Conservation (phyloP, 2,329 filamentous ascomycete species). For the Elsinoe ampelina region DNA sequence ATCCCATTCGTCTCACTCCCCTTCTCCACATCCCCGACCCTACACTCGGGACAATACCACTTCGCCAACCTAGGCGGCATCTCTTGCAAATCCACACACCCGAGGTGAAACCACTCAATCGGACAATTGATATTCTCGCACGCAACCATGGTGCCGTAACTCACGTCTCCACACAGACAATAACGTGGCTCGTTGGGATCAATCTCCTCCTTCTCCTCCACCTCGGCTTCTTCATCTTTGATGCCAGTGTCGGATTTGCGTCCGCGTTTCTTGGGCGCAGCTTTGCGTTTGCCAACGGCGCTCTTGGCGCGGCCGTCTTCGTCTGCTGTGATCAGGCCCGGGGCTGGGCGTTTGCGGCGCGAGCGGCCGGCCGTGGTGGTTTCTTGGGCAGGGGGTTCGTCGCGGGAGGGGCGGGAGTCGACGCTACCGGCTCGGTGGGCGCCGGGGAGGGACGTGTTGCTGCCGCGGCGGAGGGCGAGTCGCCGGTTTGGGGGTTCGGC, state of each 20-base stretch:
- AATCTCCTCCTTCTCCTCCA: constrained; percentile 39
- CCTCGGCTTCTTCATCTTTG: constrained; percentile 46
- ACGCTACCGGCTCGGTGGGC: constrained; percentile 15
- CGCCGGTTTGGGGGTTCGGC: constrained; percentile 39
- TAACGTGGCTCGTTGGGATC: constrained; percentile 69
- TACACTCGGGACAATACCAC: constrained; percentile 77
- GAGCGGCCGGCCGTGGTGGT: constrained; percentile 17
- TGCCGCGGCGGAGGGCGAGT: constrained; percentile 34
- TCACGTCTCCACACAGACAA: constrained; percentile 70
- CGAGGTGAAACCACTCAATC: constrained; percentile 71
- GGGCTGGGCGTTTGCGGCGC: constrained; percentile 60
- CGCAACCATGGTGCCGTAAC: constrained; percentile 73
- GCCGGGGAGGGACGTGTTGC: constrained; percentile 36
- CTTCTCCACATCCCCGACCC: constrained; percentile 38
- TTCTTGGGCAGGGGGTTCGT: constrained; percentile 17
- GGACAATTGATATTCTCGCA: constrained; percentile 45
- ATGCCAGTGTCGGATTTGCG: constrained; percentile 18
- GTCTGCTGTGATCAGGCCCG: constrained; percentile 56
- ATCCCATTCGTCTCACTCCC: constrained; percentile 25
- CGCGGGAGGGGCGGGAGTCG: constrained; percentile 13
- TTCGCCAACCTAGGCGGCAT: constrained; percentile 65
- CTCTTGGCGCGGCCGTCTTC: constrained; percentile 53
- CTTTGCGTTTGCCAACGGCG: constrained; percentile 63
- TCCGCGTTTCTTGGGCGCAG: constrained; percentile 52
- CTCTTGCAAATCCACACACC: constrained; percentile 60